Conservation (phyloP, 257 asterid species). For the Nicotiana benthamiana region DNA sequence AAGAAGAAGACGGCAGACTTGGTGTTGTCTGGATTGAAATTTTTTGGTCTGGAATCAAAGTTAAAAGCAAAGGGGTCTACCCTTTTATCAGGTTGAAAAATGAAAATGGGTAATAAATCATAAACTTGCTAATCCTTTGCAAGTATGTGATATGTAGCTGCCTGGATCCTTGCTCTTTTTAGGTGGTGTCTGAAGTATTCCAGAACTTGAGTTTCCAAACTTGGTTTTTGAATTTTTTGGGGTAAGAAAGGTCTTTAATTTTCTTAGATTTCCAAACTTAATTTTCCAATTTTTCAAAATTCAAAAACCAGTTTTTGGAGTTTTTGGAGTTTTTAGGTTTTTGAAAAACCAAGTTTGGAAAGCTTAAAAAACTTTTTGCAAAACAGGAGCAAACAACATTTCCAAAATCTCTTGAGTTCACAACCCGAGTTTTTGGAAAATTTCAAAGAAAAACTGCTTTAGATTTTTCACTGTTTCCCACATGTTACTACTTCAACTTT, state of each 20-base stretch:
- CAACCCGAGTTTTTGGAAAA: background rate
- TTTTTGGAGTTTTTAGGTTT: background rate
- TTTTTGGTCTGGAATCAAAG: slow-evolving; percentile 76
- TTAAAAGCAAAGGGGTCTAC: slow-evolving; percentile 60
- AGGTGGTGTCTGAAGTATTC: background rate
- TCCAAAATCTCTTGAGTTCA: background rate
- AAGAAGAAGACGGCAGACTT: slow-evolving; percentile 76
- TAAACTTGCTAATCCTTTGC: background rate
- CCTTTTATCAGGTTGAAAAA: slow-evolving; percentile 37
- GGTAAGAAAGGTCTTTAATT: background rate
- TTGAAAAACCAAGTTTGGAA: background rate
- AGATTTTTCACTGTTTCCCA: background rate
- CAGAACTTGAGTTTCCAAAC: background rate
- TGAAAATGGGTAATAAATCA: slow-evolving; percentile 8
- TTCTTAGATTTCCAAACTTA: background rate
- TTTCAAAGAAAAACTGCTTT: background rate
- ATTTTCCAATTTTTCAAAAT: background rate
- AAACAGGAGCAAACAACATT: background rate
- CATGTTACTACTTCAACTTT: background rate
- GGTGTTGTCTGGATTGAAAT: slow-evolving; percentile 71
- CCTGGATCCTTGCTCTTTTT: background rate
- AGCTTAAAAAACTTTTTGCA: background rate
- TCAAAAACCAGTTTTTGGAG: background rate
- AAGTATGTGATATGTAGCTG: background rate
- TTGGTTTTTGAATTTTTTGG: background rate